Conservation (phyloP, 495 filamentous ascomycete genomes). For the Annulohypoxylon stygium region DNA sequence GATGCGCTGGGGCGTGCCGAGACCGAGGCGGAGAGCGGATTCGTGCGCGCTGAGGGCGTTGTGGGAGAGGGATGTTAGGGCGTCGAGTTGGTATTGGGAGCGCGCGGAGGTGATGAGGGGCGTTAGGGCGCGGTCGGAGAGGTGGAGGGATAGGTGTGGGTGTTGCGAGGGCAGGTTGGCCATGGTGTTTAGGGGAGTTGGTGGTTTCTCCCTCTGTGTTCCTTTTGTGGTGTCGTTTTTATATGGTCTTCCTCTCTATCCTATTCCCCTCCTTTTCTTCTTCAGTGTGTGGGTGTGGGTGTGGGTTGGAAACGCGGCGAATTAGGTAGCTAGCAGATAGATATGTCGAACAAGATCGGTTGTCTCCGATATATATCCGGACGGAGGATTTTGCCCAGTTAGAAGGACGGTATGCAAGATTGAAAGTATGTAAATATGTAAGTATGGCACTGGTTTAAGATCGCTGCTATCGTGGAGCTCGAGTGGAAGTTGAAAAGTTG, state of each 20-base stretch:
- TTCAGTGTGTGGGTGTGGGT: neutral
- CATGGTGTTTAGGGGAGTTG: constrained; percentile 39
- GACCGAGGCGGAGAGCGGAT: constrained; percentile 52
- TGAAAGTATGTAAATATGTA: neutral
- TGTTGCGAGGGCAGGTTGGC: constrained; percentile 54
- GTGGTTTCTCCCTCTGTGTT: neutral
- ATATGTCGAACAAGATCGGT: neutral
- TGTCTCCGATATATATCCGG: neutral
- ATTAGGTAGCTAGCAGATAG: neutral
- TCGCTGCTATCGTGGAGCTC: neutral
- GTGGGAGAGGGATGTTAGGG: constrained; percentile 55
- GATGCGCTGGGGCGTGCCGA: constrained; percentile 56
- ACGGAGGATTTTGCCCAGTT: neutral
- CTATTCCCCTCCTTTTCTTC: neutral
- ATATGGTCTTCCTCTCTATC: neutral
- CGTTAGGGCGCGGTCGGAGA: constrained; percentile 57
- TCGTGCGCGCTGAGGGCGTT: constrained; percentile 57
- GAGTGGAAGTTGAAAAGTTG: neutral
- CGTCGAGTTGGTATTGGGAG: constrained; percentile 40
- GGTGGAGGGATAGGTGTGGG: constrained; percentile 55
- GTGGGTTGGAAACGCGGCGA: neutral
- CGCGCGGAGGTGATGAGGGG: constrained; percentile 60
- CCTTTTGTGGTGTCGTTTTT: neutral
- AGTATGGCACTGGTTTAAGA: neutral
- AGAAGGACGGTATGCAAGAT: neutral